phyloP scores from a whole-genome alignment of 2,329 filamentous ascomycete species.

The Clonostachys byssicola region DNA sequence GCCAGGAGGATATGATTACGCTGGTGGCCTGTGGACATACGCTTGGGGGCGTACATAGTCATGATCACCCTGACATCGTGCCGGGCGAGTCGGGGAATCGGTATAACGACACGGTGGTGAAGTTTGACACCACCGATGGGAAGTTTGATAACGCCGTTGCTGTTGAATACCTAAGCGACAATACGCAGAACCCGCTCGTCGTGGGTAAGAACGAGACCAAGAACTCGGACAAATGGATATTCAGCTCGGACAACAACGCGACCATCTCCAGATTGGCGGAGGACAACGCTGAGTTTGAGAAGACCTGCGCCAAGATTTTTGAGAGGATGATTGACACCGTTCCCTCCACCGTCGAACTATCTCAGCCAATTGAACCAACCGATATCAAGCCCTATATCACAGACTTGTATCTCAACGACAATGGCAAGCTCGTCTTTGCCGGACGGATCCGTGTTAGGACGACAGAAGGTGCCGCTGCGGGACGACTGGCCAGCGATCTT shows the following conservation, averaged over 20 bases:
- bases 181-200: constrained; percentile 33
- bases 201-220: constrained; percentile 25
- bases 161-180: constrained; percentile 32
- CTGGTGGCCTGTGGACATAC: constrained; percentile 25
- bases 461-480: constrained; percentile 5
- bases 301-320: constrained; percentile 18
- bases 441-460: constrained; percentile 18
- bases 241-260: constrained; percentile 32
- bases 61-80: constrained; percentile 29
- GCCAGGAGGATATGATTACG: constrained; percentile 21
- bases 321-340: constrained; percentile 25
- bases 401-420: constrained; percentile 12
- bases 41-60: constrained; percentile 35
- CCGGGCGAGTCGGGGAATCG: constrained; percentile 8
- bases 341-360: constrained; percentile 15
- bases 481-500: constrained; percentile 11
- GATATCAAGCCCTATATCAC: constrained; percentile 21
- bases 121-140: constrained; percentile 34
- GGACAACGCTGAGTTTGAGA: constrained; percentile 25
- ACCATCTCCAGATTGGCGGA: constrained; percentile 32
- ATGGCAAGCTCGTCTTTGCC: constrained; percentile 13
- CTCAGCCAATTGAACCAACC: constrained; percentile 16
- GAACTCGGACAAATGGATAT: constrained; percentile 35
- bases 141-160: constrained; percentile 35
- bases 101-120: constrained; percentile 24